Base-by-base conservation (phyloP, 768 basidiomycete species). In the Rhodotorula kratochvilovae region DNA sequence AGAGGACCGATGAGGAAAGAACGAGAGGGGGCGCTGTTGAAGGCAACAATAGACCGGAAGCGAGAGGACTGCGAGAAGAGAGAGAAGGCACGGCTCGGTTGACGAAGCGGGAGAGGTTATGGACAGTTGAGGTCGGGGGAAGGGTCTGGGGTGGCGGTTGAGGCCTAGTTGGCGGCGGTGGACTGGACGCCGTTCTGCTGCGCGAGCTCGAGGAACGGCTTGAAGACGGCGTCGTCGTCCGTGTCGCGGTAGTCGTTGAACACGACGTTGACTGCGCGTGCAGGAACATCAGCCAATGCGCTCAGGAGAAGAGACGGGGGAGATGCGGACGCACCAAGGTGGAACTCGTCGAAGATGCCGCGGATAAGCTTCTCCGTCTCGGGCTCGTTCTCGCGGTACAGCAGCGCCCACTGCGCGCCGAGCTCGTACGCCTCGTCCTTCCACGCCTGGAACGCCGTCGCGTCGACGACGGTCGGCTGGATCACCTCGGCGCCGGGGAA, bases 341-440 rank as follows among this genome's bases (percentile, higher is more conserved):
- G 97, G 67, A 89, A 86, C 58, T 86, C 84, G 70, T 87, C 83
- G 63, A 87, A 84, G 51, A 97, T 85, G 12, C 80, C 69, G 63
- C 92, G 88, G 39, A 99, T 83, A n/a, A 94, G 76, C 60, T 82
- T 80, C 65, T 91, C 84, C 70, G 91, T 87, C 19, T 84, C 82
- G 0, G 93, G 91, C 13, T 79, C 84, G 0, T 90, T 88, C 55
- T 67, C 58, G 4, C 87, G 85, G 78, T 92, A 95, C 69, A 90
- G 87, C 27, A 86, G 85, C 15, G 92, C 88, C 96, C 96, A 99
- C 74, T 92, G 89, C 1, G 87, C 85, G 90, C 96, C 97, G 66
- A 93, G 93, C 25, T 88, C 88, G 80, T 95, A 99, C 0, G 92
- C 94, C 79, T 98, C 96, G 39, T 95, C 91, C 92, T 97, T 79